Evolutionary conservation across 2,329 filamentous ascomycete genomes (phyloP), one percentile per base, ranked within the genome.

Genomic region (Aspergillus sclerotialis): DNA sequence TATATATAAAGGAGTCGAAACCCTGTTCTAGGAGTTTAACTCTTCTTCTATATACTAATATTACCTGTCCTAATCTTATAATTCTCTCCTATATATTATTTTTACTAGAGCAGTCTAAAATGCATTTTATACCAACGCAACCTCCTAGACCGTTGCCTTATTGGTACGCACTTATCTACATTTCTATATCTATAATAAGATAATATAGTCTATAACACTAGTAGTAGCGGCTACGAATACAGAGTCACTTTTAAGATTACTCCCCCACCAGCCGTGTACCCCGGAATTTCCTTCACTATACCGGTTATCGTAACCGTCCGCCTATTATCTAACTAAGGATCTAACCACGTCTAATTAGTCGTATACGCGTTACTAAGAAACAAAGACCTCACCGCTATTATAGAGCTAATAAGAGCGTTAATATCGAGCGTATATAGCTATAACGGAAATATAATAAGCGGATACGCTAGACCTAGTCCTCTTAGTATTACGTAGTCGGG

Each of bases 361-460:
- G 49, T 52, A 10, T 45, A 48, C 28, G 49, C 43, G 17, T 53
- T 45, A 5, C 43, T 60, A 6, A 46, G 53, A 17, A 44, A 51
- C 14, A 55, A 58, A 37, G 14, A 46, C 6, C 47, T 52, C 10
- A 40, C 44, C 8, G 28, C 49, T 14, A 42, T 43, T 2, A 11
- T 38, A 11, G 51, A 50, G 5, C 34, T 58, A 17, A 40, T 43
- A 4, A 55, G 56, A 9, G 49, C 33, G 19, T 42, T 56, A 14
- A 56, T 55, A 5, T 51, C 55, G 6, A 60, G 50, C 12, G 53
- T 58, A n/a, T 48, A 51, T 36, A 58, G 52, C 30, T 48, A 49
- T 27, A 37, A 37, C 27, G 53, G 53, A 10, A 56, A 50, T 13
- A 43, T 51, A 6, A 52, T 39, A 14, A 55, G 44, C 28, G 56